Evolutionary conservation across 257 asterid genomes (phyloP).

Genomic region (Parsonsia alboflavescens): DNA sequence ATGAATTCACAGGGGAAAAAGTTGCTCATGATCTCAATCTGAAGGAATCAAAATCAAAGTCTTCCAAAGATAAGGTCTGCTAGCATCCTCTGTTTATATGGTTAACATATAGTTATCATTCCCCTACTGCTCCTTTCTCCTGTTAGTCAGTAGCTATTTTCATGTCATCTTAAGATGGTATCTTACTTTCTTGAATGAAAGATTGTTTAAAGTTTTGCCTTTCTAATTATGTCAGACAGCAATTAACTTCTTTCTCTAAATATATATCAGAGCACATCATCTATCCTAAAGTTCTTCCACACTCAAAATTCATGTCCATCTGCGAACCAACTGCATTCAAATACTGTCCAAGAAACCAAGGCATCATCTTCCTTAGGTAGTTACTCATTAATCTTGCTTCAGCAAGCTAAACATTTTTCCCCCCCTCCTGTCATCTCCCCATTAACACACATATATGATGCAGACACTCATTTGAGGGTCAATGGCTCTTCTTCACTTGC

Average conservation of each 20-base stretch:
- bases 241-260: slow-evolving; percentile 11
- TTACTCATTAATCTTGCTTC: slow-evolving; percentile 1
- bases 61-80: slow-evolving; percentile 53
- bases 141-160: background rate
- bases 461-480: slow-evolving; percentile 14
- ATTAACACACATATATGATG: slow-evolving; percentile 7
- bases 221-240: background rate
- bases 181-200: background rate
- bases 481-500: slow-evolving; percentile 23
- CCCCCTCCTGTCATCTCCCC: background rate
- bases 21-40: slow-evolving; percentile 31
- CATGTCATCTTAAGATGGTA: background rate
- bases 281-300: slow-evolving; percentile 61
- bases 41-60: slow-evolving; percentile 49
- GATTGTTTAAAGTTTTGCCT: background rate
- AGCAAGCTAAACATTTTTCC: background rate
- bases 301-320: slow-evolving; percentile 33
- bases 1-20: slow-evolving; percentile 26
- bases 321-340: slow-evolving; percentile 29
- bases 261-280: slow-evolving; percentile 54
- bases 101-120: background rate
- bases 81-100: slow-evolving; percentile 2
- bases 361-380: slow-evolving; percentile 57
- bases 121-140: background rate
- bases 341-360: slow-evolving; percentile 30